Base-by-base conservation (phyloP, 306 rosid genomes). In the Quercus parvula region DNA sequence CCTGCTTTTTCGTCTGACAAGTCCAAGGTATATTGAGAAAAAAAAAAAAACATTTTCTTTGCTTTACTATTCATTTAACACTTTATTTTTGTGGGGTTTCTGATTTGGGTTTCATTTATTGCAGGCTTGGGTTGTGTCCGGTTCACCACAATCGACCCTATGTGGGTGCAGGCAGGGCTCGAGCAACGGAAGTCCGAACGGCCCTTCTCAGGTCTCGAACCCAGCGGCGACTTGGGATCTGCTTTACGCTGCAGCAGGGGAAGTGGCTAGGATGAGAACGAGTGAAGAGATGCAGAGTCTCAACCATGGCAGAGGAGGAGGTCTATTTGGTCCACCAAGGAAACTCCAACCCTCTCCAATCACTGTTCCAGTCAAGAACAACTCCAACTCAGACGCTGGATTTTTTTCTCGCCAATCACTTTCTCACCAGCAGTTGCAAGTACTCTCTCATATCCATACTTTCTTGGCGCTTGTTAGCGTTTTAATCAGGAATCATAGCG, bases 91-190 rank as follows among this genome's bases (percentile, higher is more conserved):
- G 6, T 20, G 18, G 44, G 6, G 6, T 20, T 71, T 69, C 58
- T 81, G 44, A 79, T 70, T 58, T 41, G 25, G 25, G 66, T 6
- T 31, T 71, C 24, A 33, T 2, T 9, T 38, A n/a, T 74, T 72
- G 10, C 78, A 90, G 94, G 73, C 30, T 3, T 11, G 52, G 61
- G 78, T 73, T 33, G 17, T 68, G 56, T 30, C 83, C 1, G 83
- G 91, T 55, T 92, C 97, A 4, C 97, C 94, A 0, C 92, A 92
- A 10, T 95, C 99, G 4, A 92, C 93, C 0, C 93, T 92, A 0
- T 88, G 91, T n/a, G 84, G 91, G 0, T 85, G 89, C 25, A 83
- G 85, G 5, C 86, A 78, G 5, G 89, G 82, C n/a, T 88, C 88
- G 13, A 89, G 88, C 78, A 86, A 86, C 0, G 95, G 91, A 28